Conservation (phyloP, 2,329 filamentous ascomycete species). For the Penicillium sp. region DNA sequence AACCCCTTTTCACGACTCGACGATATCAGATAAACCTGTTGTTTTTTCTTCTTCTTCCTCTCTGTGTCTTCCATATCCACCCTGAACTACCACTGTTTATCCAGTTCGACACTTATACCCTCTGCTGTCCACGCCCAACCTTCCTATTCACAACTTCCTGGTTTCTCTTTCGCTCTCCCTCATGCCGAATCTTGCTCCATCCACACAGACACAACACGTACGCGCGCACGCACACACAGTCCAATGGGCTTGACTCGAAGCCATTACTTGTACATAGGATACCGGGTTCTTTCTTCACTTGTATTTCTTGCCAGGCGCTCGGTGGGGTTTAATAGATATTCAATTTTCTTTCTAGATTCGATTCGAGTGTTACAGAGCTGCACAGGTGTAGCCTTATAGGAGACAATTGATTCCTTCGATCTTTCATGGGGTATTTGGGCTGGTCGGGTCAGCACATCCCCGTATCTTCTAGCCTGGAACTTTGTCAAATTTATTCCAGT, state of each 20-base stretch:
- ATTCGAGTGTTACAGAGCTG: not conserved
- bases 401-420: not conserved
- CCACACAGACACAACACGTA: not conserved
- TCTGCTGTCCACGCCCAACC: constrained; percentile 5
- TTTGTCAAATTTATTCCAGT: too few species aligned
- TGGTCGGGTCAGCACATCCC: too few species aligned
- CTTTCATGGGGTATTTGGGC: not conserved
- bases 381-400: not conserved
- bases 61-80: not conserved
- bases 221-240: not conserved
- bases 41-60: not conserved
- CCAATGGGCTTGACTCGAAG: not conserved
- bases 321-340: not conserved
- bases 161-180: not conserved
- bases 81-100: not conserved
- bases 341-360: not conserved
- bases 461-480: too few species aligned
- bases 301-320: constrained; percentile 1
- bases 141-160: constrained; percentile 4
- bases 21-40: constrained; percentile 14
- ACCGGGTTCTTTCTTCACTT: not conserved
- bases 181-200: constrained; percentile 2
- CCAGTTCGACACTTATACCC: constrained; percentile 19
- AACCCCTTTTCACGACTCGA: constrained; percentile 14
- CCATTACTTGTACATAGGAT: constrained; percentile 8